phyloP scores from a whole-genome alignment of 257 asterid species.

The Rhazya stricta region DNA sequence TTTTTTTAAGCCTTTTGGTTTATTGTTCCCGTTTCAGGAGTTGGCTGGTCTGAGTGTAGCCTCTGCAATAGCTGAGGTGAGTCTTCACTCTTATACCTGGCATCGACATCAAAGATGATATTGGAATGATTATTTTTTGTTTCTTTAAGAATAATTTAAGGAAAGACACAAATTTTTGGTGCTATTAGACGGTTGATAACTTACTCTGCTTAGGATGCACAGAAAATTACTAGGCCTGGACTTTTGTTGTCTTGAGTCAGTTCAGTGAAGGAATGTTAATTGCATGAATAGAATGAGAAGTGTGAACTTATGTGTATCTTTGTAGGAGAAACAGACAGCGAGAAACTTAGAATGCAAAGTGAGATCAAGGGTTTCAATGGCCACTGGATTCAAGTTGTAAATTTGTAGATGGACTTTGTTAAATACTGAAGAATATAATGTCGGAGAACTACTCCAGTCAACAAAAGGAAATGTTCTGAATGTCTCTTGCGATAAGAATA shows the following conservation, averaged over 20 bases:
- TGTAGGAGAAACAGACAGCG: background rate
- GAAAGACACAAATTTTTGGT: background rate
- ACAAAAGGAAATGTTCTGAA: background rate
- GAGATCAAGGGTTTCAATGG: background rate
- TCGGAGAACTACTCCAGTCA: too few species aligned
- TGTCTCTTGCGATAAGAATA: background rate
- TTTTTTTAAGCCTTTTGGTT: background rate
- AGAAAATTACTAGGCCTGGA: background rate
- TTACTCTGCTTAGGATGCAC: background rate
- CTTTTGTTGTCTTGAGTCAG: background rate
- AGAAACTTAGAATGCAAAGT: background rate
- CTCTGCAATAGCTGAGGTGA: constrained; percentile 35
- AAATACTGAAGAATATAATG: too few species aligned
- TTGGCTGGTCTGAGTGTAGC: constrained; percentile 35
- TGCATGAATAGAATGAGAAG: background rate
- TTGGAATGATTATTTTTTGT: background rate
- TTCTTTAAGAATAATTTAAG: background rate
- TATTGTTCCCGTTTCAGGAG: constrained; percentile 21
- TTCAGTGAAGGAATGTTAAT: background rate
- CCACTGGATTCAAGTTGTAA: too few species aligned
- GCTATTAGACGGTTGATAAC: background rate
- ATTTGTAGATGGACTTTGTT: too few species aligned
- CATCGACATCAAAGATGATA: background rate
- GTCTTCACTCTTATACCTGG: background rate
- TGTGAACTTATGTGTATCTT: background rate